Conservation (phyloP, 192 early-diverging fungal genomes). For the Coemansia sp. region DNA sequence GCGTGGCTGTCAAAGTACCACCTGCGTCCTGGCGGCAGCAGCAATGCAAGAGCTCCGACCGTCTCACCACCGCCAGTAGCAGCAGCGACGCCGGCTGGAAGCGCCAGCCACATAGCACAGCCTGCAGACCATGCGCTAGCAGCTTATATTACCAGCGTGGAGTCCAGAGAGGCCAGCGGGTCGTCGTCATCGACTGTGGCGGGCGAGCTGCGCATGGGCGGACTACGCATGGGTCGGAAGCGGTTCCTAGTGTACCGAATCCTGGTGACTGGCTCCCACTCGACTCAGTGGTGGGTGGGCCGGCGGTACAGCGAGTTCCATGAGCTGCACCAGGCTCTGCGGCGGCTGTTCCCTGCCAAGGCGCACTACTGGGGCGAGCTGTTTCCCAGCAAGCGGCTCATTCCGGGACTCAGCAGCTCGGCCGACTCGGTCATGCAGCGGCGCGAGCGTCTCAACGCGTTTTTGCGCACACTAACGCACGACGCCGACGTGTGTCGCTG, state of each 20-base stretch:
- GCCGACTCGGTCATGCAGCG: slow-evolving; percentile 45
- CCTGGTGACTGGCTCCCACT: slow-evolving; percentile 32
- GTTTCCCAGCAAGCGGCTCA: slow-evolving; percentile 48
- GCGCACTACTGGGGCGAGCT: slow-evolving; percentile 35
- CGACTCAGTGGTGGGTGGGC: slow-evolving; percentile 40
- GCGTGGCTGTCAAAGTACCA: slow-evolving; percentile 40
- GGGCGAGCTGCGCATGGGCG: slow-evolving; percentile 38
- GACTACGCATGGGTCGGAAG: slow-evolving; percentile 49
- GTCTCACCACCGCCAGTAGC: background rate
- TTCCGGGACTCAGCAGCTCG: slow-evolving; percentile 38
- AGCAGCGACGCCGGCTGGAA: slow-evolving; percentile 8
- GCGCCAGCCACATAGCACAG: background rate
- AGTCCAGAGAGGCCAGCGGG: slow-evolving; percentile 29
- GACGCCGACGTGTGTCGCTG: slow-evolving; percentile 29
- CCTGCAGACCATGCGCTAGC: slow-evolving; percentile 7
- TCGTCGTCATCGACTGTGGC: background rate
- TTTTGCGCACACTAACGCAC: slow-evolving; percentile 39
- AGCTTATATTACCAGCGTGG: slow-evolving; percentile 48
- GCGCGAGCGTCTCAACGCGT: slow-evolving; percentile 44
- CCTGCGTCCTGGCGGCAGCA: slow-evolving; percentile 6
- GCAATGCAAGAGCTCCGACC: background rate
- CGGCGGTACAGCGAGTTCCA: slow-evolving; percentile 52
- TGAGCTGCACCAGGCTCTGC: slow-evolving; percentile 39
- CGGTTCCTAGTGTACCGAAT: slow-evolving; percentile 48
- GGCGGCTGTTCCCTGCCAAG: slow-evolving; percentile 35